Percentiles rank a stretch among this genome's conserved stretches.
Conservation (phyloP, 805 yeast genomes). For the Allodekkera sacchari region DNA sequence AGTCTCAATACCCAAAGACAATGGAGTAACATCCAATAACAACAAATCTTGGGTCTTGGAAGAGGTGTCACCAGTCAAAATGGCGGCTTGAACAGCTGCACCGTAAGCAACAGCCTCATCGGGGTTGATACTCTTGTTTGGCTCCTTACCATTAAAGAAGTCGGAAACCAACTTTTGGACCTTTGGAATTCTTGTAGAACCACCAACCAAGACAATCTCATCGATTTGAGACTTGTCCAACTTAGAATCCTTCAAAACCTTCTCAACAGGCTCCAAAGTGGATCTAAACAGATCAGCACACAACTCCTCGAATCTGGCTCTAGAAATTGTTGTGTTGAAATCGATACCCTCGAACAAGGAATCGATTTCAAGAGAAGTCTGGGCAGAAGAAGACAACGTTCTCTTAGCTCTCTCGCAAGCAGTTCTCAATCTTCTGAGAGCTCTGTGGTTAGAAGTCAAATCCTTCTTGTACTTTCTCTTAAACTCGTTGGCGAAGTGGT, state of each 20-base stretch:
- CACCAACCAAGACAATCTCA: slow-evolving; percentile 95
- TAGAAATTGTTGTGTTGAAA: slow-evolving; percentile 91
- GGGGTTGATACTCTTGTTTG: slow-evolving; percentile 93
- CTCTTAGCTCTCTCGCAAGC: slow-evolving; percentile 99
- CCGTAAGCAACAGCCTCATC: slow-evolving; percentile 99
- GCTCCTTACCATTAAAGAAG: slow-evolving; percentile 95
- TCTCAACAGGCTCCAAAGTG: slow-evolving; percentile 91
- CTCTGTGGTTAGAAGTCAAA: slow-evolving; percentile 86
- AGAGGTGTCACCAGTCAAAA: slow-evolving; percentile 90
- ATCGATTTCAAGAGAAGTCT: slow-evolving; percentile 92
- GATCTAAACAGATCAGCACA: slow-evolving; percentile 93
- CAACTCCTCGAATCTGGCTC: slow-evolving; percentile 97
- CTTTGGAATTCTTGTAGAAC: slow-evolving; percentile 97
- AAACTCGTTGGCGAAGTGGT: slow-evolving; percentile 89
- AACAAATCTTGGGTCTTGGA: slow-evolving; percentile 90
- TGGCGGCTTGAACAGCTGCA: slow-evolving; percentile 98
- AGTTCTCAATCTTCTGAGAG: slow-evolving; percentile 95
- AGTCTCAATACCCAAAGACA: slow-evolving; percentile 95
- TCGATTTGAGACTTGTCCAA: slow-evolving; percentile 82
- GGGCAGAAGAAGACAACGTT: slow-evolving; percentile 92
- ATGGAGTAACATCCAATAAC: slow-evolving; percentile 93
- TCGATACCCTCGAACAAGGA: slow-evolving; percentile 93
- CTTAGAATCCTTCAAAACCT: slow-evolving; percentile 85
- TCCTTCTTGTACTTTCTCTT: slow-evolving; percentile 98
- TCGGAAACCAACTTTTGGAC: slow-evolving; percentile 92